Percentiles rank a stretch among this genome's conserved stretches.
Conservation (phyloP, 2,329 filamentous ascomycete genomes). For the Incumbomyces delicatus region DNA sequence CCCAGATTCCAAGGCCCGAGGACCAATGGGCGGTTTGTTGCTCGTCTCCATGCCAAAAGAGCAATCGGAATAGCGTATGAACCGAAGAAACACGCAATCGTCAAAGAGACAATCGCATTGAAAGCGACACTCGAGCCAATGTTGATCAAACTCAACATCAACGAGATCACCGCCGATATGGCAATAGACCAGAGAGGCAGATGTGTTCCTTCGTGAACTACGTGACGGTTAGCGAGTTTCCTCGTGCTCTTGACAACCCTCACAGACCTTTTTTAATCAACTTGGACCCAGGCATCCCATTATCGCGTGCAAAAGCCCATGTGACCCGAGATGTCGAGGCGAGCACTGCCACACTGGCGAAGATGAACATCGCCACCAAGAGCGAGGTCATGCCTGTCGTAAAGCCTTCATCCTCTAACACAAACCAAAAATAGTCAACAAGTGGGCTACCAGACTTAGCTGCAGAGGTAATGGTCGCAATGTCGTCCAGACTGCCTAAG, state of each 20-base stretch:
- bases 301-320: constrained; percentile 37
- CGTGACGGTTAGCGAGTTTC: constrained; percentile 1
- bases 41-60: constrained; percentile 6
- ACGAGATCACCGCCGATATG: constrained; percentile 6
- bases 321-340: constrained; percentile 28
- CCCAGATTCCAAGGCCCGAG: neutral
- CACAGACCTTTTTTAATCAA: neutral
- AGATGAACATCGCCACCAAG: constrained; percentile 19
- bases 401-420: constrained; percentile 37
- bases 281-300: constrained; percentile 27
- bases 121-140: constrained; percentile 11
- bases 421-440: constrained; percentile 35
- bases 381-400: constrained; percentile 35
- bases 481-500: constrained; percentile 29
- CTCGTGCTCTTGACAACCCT: constrained; percentile 1
- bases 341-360: constrained; percentile 24
- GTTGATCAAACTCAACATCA: constrained; percentile 20
- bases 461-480: constrained; percentile 31
- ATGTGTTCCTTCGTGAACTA: constrained; percentile 20
- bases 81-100: constrained; percentile 15
- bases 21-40: neutral
- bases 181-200: constrained; percentile 17
- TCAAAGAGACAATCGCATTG: constrained; percentile 12
- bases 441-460: constrained; percentile 16
- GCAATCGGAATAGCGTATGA: constrained; percentile 16